phyloP scores from a whole-genome alignment of 257 asterid genomes.

The Penstemon davidsonii region DNA sequence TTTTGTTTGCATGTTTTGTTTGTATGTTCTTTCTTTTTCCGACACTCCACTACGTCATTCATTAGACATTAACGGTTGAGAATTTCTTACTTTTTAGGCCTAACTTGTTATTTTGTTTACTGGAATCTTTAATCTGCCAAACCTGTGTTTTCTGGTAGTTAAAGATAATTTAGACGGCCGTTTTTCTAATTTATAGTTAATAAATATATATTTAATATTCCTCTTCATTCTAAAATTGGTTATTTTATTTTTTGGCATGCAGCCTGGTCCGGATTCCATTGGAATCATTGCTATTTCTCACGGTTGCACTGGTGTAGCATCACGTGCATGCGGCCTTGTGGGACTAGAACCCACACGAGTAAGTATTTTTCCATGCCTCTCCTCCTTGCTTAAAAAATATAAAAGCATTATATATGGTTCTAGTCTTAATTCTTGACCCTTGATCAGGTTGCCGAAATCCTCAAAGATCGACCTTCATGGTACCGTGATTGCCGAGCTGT shows the following conservation, averaged over 20 bases:
- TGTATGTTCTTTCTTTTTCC: not conserved
- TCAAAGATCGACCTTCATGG: slow-evolving; percentile 95
- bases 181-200: not conserved
- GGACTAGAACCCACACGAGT: slow-evolving; percentile 95
- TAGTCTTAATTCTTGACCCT: not conserved
- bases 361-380: slow-evolving; percentile 27
- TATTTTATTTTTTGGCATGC: slow-evolving; percentile 22
- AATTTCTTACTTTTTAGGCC: not conserved
- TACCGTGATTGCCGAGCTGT: slow-evolving; percentile 92
- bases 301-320: slow-evolving; percentile 99
- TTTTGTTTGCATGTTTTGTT: not conserved
- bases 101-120: not conserved
- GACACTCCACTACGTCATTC: not conserved
- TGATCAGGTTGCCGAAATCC: slow-evolving; percentile 88
- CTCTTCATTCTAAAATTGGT: not conserved
- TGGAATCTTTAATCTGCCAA: too few species aligned
- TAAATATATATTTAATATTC: not conserved
- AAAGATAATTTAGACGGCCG: not conserved
- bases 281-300: slow-evolving; percentile 99
- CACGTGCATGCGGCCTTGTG: slow-evolving; percentile 99
- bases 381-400: not conserved
- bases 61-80: too few species aligned
- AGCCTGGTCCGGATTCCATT: slow-evolving; percentile 99
- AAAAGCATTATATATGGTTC: not conserved
- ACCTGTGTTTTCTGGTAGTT: too few species aligned